A percentile compares a stretch with the other conserved stretches of the same genome.
Evolutionary conservation across 345 rosid genomes (phyloP).

Genomic region (Combretum micranthum): DNA sequence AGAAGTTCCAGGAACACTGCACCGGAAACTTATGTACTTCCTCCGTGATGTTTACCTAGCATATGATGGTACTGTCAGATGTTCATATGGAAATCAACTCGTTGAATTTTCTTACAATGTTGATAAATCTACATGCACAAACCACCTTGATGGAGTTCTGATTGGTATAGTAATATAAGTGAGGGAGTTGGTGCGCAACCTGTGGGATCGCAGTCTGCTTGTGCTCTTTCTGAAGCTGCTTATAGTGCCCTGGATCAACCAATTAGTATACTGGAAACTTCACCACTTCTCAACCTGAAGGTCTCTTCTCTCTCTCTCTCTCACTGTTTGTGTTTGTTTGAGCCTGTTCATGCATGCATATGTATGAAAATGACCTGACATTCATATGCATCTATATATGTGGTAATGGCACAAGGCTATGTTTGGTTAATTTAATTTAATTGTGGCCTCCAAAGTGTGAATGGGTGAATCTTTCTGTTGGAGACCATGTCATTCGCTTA

Average conservation of each 20-base stretch:
- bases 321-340: no score
- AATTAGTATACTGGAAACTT: conserved; percentile 71
- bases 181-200: conserved; percentile 56
- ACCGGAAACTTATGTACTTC: conserved; percentile 75
- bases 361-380: neutral
- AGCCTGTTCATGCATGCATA: no score
- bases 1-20: conserved; percentile 88
- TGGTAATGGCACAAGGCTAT: no score
- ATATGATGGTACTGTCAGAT: conserved; percentile 87
- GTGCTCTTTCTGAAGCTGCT: conserved; percentile 89
- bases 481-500: no score
- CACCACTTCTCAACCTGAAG: conserved; percentile 69
- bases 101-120: conserved; percentile 61
- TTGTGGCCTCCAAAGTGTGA: no score
- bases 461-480: no score
- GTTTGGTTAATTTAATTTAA: no score
- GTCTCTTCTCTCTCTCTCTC: conserved; percentile 28
- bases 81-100: conserved; percentile 67
- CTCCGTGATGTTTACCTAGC: conserved; percentile 69
- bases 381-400: neutral
- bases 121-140: conserved; percentile 14
- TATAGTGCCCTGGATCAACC: conserved; percentile 97
- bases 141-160: conserved; percentile 2
- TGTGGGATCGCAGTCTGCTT: conserved; percentile 77
- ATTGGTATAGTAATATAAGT: conserved; percentile 5